A percentile compares a stretch with the other conserved stretches of the same genome.
These are phyloP conservation scores for Lolium rigidum DNA, from an alignment of 176 grass and related monocot species.

Conservation along the genomic window DNA sequence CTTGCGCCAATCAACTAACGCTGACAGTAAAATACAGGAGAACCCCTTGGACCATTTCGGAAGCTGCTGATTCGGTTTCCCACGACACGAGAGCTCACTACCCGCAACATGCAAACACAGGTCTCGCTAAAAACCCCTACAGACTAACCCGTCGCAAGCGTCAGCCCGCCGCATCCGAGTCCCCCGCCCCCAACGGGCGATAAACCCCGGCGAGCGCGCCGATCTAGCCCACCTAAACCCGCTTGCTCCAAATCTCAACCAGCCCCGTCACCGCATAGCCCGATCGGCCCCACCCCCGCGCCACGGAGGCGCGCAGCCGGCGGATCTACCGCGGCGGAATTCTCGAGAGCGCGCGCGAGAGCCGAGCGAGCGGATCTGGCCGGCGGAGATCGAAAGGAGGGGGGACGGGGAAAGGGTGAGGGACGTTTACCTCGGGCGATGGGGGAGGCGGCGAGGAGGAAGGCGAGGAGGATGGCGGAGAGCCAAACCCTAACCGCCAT, in stretches of 20 bases:
- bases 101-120: neutral
- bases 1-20: too few species aligned
- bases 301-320: neutral
- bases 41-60: too few species aligned
- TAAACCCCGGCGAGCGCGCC: neutral
- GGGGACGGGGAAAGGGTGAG: neutral
- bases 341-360: neutral
- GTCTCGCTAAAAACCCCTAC: too few species aligned
- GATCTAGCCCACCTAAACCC: neutral
- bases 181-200: too few species aligned
- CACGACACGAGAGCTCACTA: neutral
- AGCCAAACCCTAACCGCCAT: conserved; percentile 89
- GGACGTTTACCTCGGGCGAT: conserved; percentile 60
- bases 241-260: neutral
- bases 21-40: too few species aligned
- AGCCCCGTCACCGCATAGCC: neutral
- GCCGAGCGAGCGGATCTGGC: conserved; percentile 40
- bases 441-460: conserved; percentile 73
- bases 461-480: conserved; percentile 60
- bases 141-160: too few species aligned
- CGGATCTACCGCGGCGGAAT: conserved; percentile 47
- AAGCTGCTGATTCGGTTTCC: neutral
- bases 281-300: neutral
- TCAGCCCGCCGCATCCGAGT: too few species aligned
- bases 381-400: neutral